A percentile compares a stretch with the other conserved stretches of the same genome.
phyloP scores from a whole-genome alignment of 495 filamentous ascomycete genomes.

The Xylaria curta region DNA sequence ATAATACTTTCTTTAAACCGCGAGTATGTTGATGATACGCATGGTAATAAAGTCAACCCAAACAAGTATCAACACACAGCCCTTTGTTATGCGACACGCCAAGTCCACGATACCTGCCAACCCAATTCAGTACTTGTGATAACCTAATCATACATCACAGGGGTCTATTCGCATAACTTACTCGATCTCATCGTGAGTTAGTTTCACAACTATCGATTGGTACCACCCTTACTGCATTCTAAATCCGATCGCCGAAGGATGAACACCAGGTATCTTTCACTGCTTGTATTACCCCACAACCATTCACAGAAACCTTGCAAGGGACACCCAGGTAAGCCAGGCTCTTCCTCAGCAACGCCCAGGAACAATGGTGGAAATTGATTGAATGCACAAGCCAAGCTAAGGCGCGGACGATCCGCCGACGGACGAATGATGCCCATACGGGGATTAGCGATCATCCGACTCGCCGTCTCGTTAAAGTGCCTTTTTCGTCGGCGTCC shows the following conservation, averaged over 20 bases:
- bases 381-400: conserved; percentile 1
- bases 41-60: not conserved
- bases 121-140: not conserved
- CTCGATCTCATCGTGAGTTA: not conserved
- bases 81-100: conserved; percentile 19
- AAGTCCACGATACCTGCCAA: not conserved
- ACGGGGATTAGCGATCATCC: conserved; percentile 22
- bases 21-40: not conserved
- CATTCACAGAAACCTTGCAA: not conserved
- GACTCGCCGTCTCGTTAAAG: conserved; percentile 18
- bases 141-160: conserved; percentile 3
- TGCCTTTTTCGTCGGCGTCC: not conserved
- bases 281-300: conserved; percentile 2
- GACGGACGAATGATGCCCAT: conserved; percentile 10
- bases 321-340: not conserved
- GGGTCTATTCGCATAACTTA: conserved; percentile 11
- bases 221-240: not conserved
- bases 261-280: too few species aligned
- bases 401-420: not conserved
- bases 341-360: conserved; percentile 2
- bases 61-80: conserved; percentile 3
- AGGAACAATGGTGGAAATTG: conserved; percentile 11
- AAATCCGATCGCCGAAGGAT: conserved; percentile 5
- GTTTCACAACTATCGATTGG: conserved; percentile 10
- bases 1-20: conserved; percentile 6